Conservation (phyloP, 306 rosid species). For the Trichosanthes truncata region DNA sequence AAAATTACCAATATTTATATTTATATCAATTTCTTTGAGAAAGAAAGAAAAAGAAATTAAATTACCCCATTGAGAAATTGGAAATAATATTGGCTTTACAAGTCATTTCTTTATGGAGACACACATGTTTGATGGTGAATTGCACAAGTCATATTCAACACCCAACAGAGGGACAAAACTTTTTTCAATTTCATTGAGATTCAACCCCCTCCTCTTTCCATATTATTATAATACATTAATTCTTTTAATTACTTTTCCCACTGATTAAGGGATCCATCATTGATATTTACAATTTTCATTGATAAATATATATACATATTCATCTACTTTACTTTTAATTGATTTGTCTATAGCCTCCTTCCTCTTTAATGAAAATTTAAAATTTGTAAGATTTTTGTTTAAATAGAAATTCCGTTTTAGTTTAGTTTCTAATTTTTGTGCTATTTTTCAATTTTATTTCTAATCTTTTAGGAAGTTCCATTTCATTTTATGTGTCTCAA, state of each 20-base stretch:
- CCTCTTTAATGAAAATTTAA: not conserved
- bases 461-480: too few species aligned
- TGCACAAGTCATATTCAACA: conserved; percentile 14
- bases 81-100: not conserved
- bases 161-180: conserved; percentile 1
- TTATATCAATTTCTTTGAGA: not conserved
- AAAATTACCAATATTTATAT: not conserved
- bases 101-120: not conserved
- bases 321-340: not conserved
- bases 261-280: conserved; percentile 4
- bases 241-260: not conserved
- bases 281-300: not conserved
- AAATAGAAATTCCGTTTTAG: too few species aligned
- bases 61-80: not conserved
- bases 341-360: not conserved
- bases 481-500: too few species aligned
- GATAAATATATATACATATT: not conserved
- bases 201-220: not conserved
- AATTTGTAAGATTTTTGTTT: not conserved
- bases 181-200: not conserved
- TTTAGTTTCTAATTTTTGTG: too few species aligned
- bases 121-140: conserved; percentile 16
- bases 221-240: not conserved
- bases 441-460: too few species aligned
- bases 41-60: not conserved